phyloP scores from a whole-genome alignment of 2,329 filamentous ascomycete species.

The Paramyrothecium roridum region DNA sequence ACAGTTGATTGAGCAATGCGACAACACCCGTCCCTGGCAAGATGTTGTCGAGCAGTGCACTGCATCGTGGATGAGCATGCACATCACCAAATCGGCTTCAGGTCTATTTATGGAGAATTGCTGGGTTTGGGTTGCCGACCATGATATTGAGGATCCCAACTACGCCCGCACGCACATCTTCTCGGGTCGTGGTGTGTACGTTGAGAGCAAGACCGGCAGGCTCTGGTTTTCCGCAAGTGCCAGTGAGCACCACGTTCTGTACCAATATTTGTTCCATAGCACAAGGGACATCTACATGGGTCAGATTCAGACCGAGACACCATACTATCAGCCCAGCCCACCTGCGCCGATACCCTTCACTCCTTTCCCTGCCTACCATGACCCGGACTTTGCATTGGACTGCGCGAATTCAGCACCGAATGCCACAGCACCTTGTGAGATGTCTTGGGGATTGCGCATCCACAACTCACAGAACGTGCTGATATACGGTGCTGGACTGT shows the following conservation, averaged over 20 bases:
- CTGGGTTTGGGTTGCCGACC: slow-evolving; percentile 40
- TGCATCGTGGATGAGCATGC: slow-evolving; percentile 30
- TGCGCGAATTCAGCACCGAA: slow-evolving; percentile 14
- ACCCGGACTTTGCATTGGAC: slow-evolving; percentile 43
- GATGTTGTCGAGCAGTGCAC: slow-evolving; percentile 23
- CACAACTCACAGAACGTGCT: slow-evolving; percentile 47
- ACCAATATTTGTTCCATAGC: slow-evolving; percentile 59
- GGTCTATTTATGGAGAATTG: slow-evolving; percentile 33
- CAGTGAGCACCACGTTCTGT: slow-evolving; percentile 58
- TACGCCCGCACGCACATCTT: slow-evolving; percentile 46
- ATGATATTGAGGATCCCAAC: slow-evolving; percentile 43
- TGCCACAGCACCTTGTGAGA: slow-evolving; percentile 23
- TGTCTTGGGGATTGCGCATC: slow-evolving; percentile 59
- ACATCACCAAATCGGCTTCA: slow-evolving; percentile 28
- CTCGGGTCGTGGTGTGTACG: slow-evolving; percentile 41
- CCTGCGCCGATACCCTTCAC: slow-evolving; percentile 49
- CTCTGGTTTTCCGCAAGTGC: slow-evolving; percentile 56
- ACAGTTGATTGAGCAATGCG: slow-evolving; percentile 45
- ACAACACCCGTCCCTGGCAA: background rate
- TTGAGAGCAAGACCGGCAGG: slow-evolving; percentile 23
- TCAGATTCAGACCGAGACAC: slow-evolving; percentile 63
- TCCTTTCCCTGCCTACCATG: slow-evolving; percentile 29
- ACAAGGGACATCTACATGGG: slow-evolving; percentile 58
- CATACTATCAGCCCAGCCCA: slow-evolving; percentile 63
- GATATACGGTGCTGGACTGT: slow-evolving; percentile 58